Evolutionary conservation across 768 basidiomycete genomes (phyloP).

Genomic region (Chiua virens): DNA sequence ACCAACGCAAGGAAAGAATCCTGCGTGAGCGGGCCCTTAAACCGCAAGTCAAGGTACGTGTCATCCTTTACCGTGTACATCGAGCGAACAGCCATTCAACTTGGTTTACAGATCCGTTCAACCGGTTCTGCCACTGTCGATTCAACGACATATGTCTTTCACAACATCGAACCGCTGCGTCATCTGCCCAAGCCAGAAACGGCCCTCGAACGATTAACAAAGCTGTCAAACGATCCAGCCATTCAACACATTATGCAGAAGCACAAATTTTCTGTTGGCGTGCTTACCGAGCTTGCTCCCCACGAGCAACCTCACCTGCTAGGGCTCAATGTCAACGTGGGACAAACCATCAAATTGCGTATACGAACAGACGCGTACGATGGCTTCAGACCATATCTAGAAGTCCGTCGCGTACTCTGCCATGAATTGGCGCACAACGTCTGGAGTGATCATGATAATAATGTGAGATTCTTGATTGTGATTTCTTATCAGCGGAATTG

Average conservation of each 20-base stretch:
- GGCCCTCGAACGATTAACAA: conserved; percentile 54
- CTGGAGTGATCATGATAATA: conserved; percentile 69
- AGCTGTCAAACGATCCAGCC: conserved; percentile 67
- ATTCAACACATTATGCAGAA: conserved; percentile 69
- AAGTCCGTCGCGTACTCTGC: conserved; percentile 67
- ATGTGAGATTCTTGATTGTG: conserved; percentile 45
- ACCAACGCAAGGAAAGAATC: conserved; percentile 56
- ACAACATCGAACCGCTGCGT: conserved; percentile 56
- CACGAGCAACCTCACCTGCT: conserved; percentile 71
- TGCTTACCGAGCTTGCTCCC: conserved; percentile 76
- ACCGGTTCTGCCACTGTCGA: conserved; percentile 43
- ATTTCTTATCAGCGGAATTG: neutral
- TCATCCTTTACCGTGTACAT: neutral
- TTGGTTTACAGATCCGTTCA: conserved; percentile 55
- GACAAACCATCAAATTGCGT: conserved; percentile 65
- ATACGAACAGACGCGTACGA: conserved; percentile 73
- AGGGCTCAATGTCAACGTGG: conserved; percentile 65
- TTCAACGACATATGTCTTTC: conserved; percentile 57
- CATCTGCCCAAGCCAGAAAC: conserved; percentile 64
- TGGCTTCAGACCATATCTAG: conserved; percentile 65
- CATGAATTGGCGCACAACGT: conserved; percentile 80
- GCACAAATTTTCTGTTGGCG: conserved; percentile 65
- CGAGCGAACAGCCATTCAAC: neutral
- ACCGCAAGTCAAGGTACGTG: conserved; percentile 54
- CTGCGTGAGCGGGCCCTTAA: conserved; percentile 58